These are phyloP conservation scores for Luzula sylvatica DNA, from an alignment of 176 grass and related monocot genomes.

Conservation along the genomic window DNA sequence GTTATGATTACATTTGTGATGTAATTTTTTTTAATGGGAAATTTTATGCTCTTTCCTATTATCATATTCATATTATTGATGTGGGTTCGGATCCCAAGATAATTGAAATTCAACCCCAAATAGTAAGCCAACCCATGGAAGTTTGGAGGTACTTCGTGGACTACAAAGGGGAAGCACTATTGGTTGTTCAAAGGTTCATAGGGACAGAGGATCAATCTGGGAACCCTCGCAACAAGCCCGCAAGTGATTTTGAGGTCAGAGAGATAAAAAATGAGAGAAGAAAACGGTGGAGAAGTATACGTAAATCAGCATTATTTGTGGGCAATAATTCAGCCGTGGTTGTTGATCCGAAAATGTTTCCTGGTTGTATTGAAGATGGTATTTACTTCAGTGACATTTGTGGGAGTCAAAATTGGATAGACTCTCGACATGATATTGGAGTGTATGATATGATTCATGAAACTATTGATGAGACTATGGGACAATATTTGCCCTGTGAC, in stretches of 20 bases:
- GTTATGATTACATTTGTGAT: no score
- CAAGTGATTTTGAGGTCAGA: no score
- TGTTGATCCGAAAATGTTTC: neutral
- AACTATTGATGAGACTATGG: neutral
- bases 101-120: neutral
- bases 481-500: constrained; percentile 28
- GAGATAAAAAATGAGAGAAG: no score
- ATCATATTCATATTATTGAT: neutral
- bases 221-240: no score
- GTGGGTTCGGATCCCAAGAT: neutral
- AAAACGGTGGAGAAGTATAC: neutral
- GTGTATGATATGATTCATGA: neutral
- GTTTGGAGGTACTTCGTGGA: constrained; percentile 1
- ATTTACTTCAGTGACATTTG: constrained; percentile 9
- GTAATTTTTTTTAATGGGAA: neutral
- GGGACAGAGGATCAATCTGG: no score
- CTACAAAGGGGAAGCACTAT: neutral
- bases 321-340: neutral
- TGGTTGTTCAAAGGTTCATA: neutral
- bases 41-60: neutral
- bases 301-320: neutral
- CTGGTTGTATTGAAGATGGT: neutral
- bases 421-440: no score
- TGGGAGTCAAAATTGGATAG: no score
- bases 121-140: neutral